Evolutionary conservation across 345 rosid genomes (phyloP).

Genomic region (Chamaenerion angustifolium): DNA sequence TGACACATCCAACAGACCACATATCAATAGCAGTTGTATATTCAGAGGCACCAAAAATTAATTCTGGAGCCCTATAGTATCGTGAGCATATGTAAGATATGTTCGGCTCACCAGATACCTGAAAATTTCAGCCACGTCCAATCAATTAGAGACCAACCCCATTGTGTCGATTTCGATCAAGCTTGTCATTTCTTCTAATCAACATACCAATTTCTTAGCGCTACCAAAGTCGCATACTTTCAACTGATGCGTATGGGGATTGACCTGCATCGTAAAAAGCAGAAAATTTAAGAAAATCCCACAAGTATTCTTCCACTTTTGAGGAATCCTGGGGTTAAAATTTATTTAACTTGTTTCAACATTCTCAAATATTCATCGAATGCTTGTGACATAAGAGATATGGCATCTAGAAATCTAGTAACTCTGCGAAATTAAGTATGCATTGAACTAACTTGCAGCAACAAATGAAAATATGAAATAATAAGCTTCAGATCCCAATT

Average conservation of each 20-base stretch:
- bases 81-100: constrained; percentile 95
- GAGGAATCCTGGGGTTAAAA: no score
- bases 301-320: no score
- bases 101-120: constrained; percentile 98
- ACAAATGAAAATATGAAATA: no score
- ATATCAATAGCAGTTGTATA: constrained; percentile 93
- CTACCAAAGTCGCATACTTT: constrained; percentile 98
- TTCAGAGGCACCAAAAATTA: constrained; percentile 93
- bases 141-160: not conserved
- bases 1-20: constrained; percentile 96
- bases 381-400: no score
- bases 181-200: not conserved
- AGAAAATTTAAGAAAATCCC: constrained; percentile 1
- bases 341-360: no score
- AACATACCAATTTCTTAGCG: constrained; percentile 94
- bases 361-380: no score
- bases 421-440: no score
- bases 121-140: constrained; percentile 11
- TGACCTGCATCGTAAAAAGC: constrained; percentile 44
- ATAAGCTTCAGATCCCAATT: no score
- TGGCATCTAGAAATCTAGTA: no score
- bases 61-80: constrained; percentile 98
- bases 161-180: no score
- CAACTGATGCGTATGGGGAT: constrained; percentile 74
- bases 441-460: no score